Evolutionary conservation across 1,139 yeast species (phyloP).

Genomic region (Scheffersomyces segobiensis): DNA sequence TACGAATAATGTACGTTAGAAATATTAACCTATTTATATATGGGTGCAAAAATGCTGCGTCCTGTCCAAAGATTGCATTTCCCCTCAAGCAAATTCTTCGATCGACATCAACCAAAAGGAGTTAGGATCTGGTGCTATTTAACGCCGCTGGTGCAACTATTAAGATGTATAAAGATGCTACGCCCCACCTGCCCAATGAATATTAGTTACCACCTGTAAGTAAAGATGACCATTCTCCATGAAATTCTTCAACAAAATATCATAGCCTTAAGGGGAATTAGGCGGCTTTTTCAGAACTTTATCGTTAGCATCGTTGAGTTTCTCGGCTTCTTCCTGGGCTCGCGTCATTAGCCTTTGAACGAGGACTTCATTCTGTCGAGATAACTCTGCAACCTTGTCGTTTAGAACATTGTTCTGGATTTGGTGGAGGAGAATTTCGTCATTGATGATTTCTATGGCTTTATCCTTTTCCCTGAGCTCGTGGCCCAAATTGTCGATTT

Average conservation of each 20-base stretch:
- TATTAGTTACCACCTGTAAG: neutral
- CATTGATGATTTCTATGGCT: conserved; percentile 63
- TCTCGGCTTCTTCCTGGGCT: conserved; percentile 59
- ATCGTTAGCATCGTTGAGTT: conserved; percentile 55
- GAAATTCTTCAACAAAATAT: no score
- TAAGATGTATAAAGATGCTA: neutral
- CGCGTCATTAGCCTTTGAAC: conserved; percentile 62
- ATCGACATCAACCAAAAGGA: neutral
- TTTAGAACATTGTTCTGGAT: conserved; percentile 68
- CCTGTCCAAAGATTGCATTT: neutral
- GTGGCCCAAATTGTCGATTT: conserved; percentile 36
- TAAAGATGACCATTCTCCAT: neutral
- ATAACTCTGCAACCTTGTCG: conserved; percentile 38
- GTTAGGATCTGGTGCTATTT: neutral
- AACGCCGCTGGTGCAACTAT: neutral
- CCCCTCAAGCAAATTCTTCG: neutral
- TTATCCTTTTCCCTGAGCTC: conserved; percentile 55
- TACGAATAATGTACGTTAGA: neutral
- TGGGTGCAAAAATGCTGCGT: neutral
- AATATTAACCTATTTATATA: neutral
- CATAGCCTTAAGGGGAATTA: neutral
- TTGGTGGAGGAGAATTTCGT: conserved; percentile 67
- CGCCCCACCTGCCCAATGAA: neutral
- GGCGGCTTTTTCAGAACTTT: neutral
- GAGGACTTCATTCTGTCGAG: conserved; percentile 52